A percentile compares a stretch with the other conserved stretches of the same genome.
These are phyloP conservation scores for Monosporozyma unispora DNA, from an alignment of 805 yeast species.

Conservation along the genomic window DNA sequence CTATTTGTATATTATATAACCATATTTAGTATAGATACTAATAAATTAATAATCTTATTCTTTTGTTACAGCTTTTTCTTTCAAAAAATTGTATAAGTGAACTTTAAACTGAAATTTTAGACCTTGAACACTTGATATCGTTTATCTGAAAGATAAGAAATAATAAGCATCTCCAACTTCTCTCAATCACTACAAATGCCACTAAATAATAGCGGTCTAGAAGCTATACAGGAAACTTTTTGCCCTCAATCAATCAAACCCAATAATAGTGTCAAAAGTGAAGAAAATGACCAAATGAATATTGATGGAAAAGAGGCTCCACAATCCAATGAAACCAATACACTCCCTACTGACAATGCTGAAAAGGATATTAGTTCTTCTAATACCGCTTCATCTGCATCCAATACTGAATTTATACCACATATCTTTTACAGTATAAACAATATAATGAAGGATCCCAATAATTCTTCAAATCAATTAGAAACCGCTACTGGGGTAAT, in stretches of 20 bases:
- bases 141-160: background rate
- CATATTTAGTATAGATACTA: background rate
- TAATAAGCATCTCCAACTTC: background rate
- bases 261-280: background rate
- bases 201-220: slow-evolving; percentile 6
- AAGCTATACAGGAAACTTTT: slow-evolving; percentile 4
- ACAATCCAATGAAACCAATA: background rate
- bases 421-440: slow-evolving; percentile 26
- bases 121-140: background rate
- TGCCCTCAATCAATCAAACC: slow-evolving; percentile 1
- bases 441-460: slow-evolving; percentile 28
- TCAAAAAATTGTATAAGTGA: background rate
- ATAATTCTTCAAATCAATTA: slow-evolving; percentile 24
- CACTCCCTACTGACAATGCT: background rate
- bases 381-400: background rate
- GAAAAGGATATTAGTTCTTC: background rate
- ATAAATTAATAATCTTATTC: background rate
- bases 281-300: background rate
- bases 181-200: background rate
- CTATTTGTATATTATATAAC: background rate
- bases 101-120: too few species aligned
- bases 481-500: slow-evolving; percentile 27
- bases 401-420: slow-evolving; percentile 26
- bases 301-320: background rate
- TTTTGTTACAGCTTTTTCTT: background rate